These are phyloP conservation scores for Allium cepa DNA, from an alignment of 106 monocot species.

Conservation along the genomic window DNA sequence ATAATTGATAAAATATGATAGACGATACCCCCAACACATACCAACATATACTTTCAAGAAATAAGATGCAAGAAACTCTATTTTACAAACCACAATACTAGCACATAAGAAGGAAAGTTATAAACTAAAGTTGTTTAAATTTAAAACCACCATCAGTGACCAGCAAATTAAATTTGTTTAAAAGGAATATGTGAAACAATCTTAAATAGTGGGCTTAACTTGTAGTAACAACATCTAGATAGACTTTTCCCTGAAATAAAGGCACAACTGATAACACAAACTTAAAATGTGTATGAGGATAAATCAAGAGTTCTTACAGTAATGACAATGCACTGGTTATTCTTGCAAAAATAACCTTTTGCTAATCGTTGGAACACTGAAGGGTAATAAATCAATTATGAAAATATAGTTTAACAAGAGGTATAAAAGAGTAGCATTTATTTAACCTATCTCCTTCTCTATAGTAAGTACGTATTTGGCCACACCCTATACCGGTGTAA, in stretches of 20 bases:
- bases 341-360: slow-evolving; percentile 86
- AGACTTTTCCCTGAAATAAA: slow-evolving; percentile 74
- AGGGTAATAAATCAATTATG: not conserved
- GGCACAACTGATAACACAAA: not conserved
- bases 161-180: too few relatives aligned
- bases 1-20: too few relatives aligned
- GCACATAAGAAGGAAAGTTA: too few relatives aligned
- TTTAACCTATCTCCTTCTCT: slow-evolving; percentile 86
- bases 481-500: slow-evolving; percentile 49
- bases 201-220: slow-evolving; percentile 23
- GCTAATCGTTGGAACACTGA: slow-evolving; percentile 85
- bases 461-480: slow-evolving; percentile 84
- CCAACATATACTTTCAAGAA: too few relatives aligned
- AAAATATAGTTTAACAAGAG: not conserved
- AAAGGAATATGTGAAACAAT: too few relatives aligned
- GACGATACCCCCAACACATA: too few relatives aligned
- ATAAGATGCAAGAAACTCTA: too few relatives aligned
- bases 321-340: slow-evolving; percentile 75
- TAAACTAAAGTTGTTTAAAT: too few relatives aligned
- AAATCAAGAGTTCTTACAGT: slow-evolving; percentile 46
- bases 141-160: too few relatives aligned
- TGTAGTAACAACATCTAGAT: slow-evolving; percentile 95
- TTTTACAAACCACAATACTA: too few relatives aligned
- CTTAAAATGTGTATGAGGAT: too few relatives aligned
- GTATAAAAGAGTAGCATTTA: too few relatives aligned